Evolutionary conservation across 768 basidiomycete genomes (phyloP), one percentile per base, ranked within the genome.

Genomic region (Pleurotus djamor): DNA sequence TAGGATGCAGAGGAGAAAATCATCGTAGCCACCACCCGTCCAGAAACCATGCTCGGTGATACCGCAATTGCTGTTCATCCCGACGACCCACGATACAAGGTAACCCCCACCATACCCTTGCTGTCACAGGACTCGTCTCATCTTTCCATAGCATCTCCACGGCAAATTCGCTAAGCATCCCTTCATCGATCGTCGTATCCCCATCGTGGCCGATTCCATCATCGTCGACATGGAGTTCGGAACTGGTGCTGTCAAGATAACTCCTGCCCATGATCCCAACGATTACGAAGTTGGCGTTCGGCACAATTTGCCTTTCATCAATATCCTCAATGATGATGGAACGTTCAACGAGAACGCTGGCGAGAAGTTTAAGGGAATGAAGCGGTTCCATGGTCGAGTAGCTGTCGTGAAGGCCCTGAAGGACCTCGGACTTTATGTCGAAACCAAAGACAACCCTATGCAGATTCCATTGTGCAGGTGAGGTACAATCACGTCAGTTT

Each of bases 241-340:
- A 38, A 99, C 97, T 34, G 97, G 97, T 70, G 97, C 96, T 0
- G 96, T 98, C 54, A 98, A 99, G 78, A 98, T 98, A 67, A 98
- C 97, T 0, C 97, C 97, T 13, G 97, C 96, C 0, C 97, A 98
- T 69, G 97, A 98, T 71, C 91, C 88, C 13, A 96, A 96, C 69
- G 96, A 98, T 81, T 98, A 96, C 72, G 94, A 94, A 64, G 94
- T 95, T 64, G 97, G 94, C 8, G 68, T 86, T 66, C 78, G 96
- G 44, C 94, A 98, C 69, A 85, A 88, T 10, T 80, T 99, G 17
- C 87, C 91, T 48, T 96, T 97, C 69, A 89, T 99, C 76, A 98
- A 91, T 66, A 89, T 98, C 63, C 71, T 98, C 66, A 97, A 97
- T 67, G 96, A 98, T 65, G 94, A 99, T 68, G 97, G 97, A 7